Percentiles rank a stretch among this genome's conserved stretches.
Conservation (phyloP, 2,329 filamentous ascomycete genomes). For the Cladosporium colombiae region DNA sequence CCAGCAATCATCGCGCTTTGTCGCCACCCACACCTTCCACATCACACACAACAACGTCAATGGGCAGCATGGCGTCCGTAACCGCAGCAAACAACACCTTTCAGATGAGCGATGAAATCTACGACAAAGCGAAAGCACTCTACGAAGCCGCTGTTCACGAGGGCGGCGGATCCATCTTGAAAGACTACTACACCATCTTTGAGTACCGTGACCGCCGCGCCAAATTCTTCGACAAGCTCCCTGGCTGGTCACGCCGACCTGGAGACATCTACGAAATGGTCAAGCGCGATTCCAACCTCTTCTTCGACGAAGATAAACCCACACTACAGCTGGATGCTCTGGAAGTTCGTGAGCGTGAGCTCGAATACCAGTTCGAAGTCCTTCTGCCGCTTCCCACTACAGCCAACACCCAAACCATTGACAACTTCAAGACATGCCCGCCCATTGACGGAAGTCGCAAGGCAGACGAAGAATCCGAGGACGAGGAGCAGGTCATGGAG, state of each 20-base stretch:
- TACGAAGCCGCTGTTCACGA: constrained; percentile 18
- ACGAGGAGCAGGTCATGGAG: neutral
- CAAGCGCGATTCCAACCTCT: constrained; percentile 23
- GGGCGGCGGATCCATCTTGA: constrained; percentile 27
- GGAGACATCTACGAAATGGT: constrained; percentile 23
- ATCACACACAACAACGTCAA: neutral
- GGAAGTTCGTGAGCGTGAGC: constrained; percentile 30
- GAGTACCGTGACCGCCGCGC: constrained; percentile 32
- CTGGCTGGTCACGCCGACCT: constrained; percentile 21
- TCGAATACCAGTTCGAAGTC: constrained; percentile 24
- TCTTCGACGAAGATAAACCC: constrained; percentile 24
- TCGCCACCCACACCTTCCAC: neutral
- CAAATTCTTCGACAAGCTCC: constrained; percentile 27
- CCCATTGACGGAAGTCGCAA: constrained; percentile 9
- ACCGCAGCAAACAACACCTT: neutral
- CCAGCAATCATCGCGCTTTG: neutral
- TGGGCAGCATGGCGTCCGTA: neutral
- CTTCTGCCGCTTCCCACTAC: constrained; percentile 33
- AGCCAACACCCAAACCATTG: constrained; percentile 31
- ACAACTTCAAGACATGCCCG: constrained; percentile 29
- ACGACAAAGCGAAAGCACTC: neutral
- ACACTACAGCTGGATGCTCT: constrained; percentile 28
- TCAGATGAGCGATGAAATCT: neutral
- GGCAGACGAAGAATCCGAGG: neutral
- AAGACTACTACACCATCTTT: constrained; percentile 30